Evolutionary conservation across 306 rosid species (phyloP), one percentile per base, ranked within the genome.

Genomic region (Prunus davidiana): DNA sequence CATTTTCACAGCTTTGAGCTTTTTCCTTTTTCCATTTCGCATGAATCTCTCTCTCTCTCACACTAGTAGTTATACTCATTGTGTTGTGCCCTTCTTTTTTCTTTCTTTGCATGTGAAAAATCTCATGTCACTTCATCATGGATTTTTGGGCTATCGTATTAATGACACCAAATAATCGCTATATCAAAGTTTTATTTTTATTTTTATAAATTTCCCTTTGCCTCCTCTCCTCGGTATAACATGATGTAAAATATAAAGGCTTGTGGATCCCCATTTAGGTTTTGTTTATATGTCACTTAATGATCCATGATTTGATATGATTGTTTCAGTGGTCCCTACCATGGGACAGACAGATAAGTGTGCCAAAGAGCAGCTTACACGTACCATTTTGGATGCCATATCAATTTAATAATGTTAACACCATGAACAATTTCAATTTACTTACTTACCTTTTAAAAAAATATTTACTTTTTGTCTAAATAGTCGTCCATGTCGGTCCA

Each of bases 401-500:
- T 10, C 7, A 56, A 11, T 56, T 56, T 3, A 56, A 56, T 56
- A 56, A 56, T 56, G 28, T 22, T 20, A 57, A 57, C 3, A 57
- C 15, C 63, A 57, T 20, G 63, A 20, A 22, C 15, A 57, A 20
- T 57, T 22, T 38, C 43, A 10, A 22, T 60, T 5, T 25, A 24
- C 25, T 60, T 60, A 2, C 12, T 60, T 28, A 12, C 25, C 25
- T 24, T 24, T 24, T 24, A 24, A 24, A 24, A 24, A 24, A 24
- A 24, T 24, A 24, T 24, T 24, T 24, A 24, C 43, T 38, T 47
- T 47, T 5, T 13, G 65, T 24, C 49, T 60, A 32, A 45, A 58
- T 27, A 74, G 38, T 74, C 78, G 46, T 32, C 69, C 15, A 0
- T 74, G 71, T 14, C 61, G 71, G 61, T 50, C 69, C 43, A 51